phyloP scores from a whole-genome alignment of 2,329 filamentous ascomycete genomes.

The Emericellopsis atlantica region DNA sequence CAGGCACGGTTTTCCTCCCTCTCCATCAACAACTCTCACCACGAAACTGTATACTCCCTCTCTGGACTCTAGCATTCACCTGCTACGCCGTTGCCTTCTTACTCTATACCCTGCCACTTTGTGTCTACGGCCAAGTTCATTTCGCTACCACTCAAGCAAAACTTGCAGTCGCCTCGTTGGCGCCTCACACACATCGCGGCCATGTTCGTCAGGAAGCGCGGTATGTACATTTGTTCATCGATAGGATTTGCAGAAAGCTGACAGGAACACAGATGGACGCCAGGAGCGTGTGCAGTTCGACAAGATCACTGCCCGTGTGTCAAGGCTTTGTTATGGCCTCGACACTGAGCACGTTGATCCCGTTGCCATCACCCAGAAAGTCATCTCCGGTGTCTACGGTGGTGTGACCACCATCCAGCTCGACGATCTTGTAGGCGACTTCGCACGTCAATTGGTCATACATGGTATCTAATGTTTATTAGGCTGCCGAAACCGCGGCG shows the following conservation, averaged over 20 bases:
- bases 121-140: not conserved
- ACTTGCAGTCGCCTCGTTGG: constrained; percentile 6
- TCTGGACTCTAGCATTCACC: too few relatives aligned
- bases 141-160: not conserved
- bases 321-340: constrained; percentile 91
- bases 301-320: constrained; percentile 99
- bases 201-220: constrained; percentile 54
- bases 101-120: not conserved
- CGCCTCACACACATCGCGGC: constrained; percentile 14
- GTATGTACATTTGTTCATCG: constrained; percentile 24
- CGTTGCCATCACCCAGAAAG: constrained; percentile 96
- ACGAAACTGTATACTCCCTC: constrained; percentile 1
- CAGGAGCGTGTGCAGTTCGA: constrained; percentile 99
- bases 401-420: constrained; percentile 94
- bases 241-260: constrained; percentile 8
- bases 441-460: not conserved
- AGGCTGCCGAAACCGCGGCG: constrained; percentile 97
- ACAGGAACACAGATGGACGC: constrained; percentile 66
- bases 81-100: not conserved
- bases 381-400: constrained; percentile 98
- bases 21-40: constrained; percentile 6
- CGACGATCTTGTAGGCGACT: constrained; percentile 76
- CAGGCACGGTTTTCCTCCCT: constrained; percentile 3
- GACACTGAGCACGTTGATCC: constrained; percentile 93
- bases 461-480: constrained; percentile 9